phyloP scores from a whole-genome alignment of 805 yeast species.

The Kazachstania taianensis region DNA sequence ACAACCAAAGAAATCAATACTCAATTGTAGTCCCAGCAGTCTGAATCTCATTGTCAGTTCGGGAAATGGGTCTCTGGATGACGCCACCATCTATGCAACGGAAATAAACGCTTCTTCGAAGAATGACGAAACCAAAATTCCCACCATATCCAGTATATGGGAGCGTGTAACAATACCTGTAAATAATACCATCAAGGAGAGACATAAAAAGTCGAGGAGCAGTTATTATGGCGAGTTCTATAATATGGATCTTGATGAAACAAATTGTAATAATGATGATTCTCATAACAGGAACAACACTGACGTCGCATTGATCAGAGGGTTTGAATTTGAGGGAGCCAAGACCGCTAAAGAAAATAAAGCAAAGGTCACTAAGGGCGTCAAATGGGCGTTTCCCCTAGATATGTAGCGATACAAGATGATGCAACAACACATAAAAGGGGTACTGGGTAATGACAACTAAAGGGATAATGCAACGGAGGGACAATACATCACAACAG shows the following conservation, averaged over 20 bases:
- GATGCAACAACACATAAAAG: too few species aligned
- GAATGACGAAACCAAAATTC: constrained; percentile 13
- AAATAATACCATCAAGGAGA: constrained; percentile 18
- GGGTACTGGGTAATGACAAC: too few species aligned
- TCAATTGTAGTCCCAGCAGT: constrained; percentile 11
- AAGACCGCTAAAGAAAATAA: too few species aligned
- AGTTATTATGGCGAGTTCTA: constrained; percentile 12
- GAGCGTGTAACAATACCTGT: constrained; percentile 27
- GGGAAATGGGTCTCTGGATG: constrained; percentile 21
- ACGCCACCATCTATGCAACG: constrained; percentile 28
- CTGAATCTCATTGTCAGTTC: constrained; percentile 23
- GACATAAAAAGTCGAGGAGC: constrained; percentile 14
- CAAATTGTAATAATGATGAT: constrained; percentile 4
- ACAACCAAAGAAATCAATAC: constrained; percentile 17
- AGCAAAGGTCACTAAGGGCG: constrained; percentile 2
- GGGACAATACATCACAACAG: too few species aligned
- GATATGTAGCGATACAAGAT: too few species aligned
- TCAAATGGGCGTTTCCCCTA: constrained; percentile 6
- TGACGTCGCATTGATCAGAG: constrained; percentile 26
- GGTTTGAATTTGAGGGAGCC: constrained; percentile 19
- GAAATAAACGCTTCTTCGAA: constrained; percentile 22
- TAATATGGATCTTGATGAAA: constrained; percentile 8
- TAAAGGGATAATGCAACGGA: too few species aligned
- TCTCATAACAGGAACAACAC: background rate
- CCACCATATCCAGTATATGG: constrained; percentile 15